phyloP scores from a whole-genome alignment of 805 yeast species.

The Naumovozyma castellii region DNA sequence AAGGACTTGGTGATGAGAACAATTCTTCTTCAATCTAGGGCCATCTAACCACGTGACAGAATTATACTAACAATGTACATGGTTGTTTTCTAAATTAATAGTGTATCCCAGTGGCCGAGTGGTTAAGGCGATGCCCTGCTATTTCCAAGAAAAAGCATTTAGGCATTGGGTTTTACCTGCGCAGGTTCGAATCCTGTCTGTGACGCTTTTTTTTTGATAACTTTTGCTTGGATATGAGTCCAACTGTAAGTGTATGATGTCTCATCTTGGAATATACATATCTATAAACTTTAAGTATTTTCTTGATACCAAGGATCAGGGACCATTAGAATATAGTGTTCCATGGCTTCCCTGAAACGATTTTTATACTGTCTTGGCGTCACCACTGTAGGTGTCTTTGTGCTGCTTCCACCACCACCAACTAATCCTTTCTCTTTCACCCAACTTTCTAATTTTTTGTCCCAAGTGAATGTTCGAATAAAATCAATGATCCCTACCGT shows the following conservation, averaged over 20 bases:
- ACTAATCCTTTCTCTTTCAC: slow-evolving; percentile 91
- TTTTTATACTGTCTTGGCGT: slow-evolving; percentile 94
- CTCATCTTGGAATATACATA: not conserved
- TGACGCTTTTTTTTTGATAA: slow-evolving; percentile 70
- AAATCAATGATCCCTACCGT: slow-evolving; percentile 93
- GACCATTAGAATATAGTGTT: slow-evolving; percentile 84
- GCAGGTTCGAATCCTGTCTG: slow-evolving; percentile 99
- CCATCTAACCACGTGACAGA: too few species aligned
- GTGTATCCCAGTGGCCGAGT: slow-evolving; percentile 74
- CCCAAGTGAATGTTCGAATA: slow-evolving; percentile 96
- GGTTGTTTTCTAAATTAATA: too few species aligned
- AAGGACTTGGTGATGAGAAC: too few species aligned
- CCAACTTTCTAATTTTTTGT: slow-evolving; percentile 96
- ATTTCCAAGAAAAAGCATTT: slow-evolving; percentile 36
- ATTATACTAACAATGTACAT: too few species aligned
- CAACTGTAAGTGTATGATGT: not conserved
- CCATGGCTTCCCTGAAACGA: slow-evolving; percentile 96
- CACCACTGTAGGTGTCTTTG: slow-evolving; percentile 91
- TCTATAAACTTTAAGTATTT: slow-evolving; percentile 4
- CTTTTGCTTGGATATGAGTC: too few species aligned
- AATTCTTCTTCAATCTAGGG: too few species aligned
- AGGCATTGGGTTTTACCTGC: slow-evolving; percentile 84
- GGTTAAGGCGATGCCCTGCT: slow-evolving; percentile 94
- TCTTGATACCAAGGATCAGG: slow-evolving; percentile 57
- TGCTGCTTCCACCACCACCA: slow-evolving; percentile 58